These are phyloP conservation scores for Euphrasia arctica DNA, from an alignment of 305 asterid genomes.

Conservation along the genomic window DNA sequence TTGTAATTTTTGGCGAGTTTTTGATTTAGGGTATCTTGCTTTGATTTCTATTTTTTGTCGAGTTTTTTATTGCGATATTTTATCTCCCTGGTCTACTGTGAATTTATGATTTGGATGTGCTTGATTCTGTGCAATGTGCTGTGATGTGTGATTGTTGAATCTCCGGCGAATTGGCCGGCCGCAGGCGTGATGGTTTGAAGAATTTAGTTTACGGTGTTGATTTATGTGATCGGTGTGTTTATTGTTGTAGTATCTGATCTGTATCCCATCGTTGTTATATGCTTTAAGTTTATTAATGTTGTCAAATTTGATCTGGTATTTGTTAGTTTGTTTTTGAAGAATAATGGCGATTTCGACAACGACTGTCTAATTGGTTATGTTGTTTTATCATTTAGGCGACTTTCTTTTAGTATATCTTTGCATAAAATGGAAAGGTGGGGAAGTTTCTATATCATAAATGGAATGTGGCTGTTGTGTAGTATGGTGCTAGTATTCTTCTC, in stretches of 20 bases:
- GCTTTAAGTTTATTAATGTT: background rate
- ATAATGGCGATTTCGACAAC: slow-evolving; percentile 13
- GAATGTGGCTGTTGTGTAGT: slow-evolving; percentile 9
- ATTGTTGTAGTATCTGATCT: slow-evolving; percentile 19
- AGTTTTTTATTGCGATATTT: background rate
- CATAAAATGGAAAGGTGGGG: background rate
- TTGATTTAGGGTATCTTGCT: background rate
- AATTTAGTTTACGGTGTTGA: slow-evolving; percentile 15
- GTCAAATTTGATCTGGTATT: slow-evolving; percentile 7
- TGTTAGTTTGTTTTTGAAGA: slow-evolving; percentile 1
- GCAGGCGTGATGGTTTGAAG: slow-evolving; percentile 1
- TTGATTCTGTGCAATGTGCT: slow-evolving; percentile 20
- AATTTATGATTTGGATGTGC: slow-evolving; percentile 28
- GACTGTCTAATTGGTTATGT: background rate
- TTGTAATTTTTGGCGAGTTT: slow-evolving; percentile 44
- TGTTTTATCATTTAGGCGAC: background rate
- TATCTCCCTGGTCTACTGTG: too few relatives aligned
- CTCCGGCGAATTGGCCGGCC: slow-evolving; percentile 2
- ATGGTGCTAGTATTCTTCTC: slow-evolving; percentile 5
- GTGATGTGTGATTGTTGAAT: background rate
- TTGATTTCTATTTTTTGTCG: background rate
- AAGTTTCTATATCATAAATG: background rate
- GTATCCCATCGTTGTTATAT: background rate
- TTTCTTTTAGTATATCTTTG: background rate
- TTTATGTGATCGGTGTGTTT: slow-evolving; percentile 23